Evolutionary conservation across 768 basidiomycete genomes (phyloP).

Genomic region (Agaricus sinodeliciosus): DNA sequence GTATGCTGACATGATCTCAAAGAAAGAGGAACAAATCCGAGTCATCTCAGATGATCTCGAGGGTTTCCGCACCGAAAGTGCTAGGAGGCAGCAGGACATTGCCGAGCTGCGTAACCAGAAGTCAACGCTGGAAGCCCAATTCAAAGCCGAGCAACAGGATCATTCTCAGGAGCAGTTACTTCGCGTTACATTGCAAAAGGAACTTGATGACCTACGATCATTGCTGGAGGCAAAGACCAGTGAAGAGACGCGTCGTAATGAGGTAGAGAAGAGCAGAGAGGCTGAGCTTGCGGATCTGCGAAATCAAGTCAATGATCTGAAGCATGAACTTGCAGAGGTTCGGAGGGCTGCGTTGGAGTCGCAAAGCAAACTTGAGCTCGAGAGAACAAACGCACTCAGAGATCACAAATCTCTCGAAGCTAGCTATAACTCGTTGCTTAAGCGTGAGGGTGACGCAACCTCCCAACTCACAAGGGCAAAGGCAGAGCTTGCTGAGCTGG

Average conservation of each 20-base stretch:
- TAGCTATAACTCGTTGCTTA: slow-evolving; percentile 59
- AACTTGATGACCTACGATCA: slow-evolving; percentile 82
- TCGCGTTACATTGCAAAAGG: slow-evolving; percentile 64
- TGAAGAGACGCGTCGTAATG: slow-evolving; percentile 77
- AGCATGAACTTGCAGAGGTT: slow-evolving; percentile 60
- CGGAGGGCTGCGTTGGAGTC: slow-evolving; percentile 55
- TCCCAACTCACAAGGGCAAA: slow-evolving; percentile 44
- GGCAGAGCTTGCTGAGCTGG: slow-evolving; percentile 44
- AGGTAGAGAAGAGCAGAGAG: slow-evolving; percentile 86
- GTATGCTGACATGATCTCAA: slow-evolving; percentile 66
- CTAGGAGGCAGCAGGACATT: slow-evolving; percentile 49
- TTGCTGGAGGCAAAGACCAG: slow-evolving; percentile 79
- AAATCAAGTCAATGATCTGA: slow-evolving; percentile 49
- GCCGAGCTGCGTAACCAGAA: slow-evolving; percentile 65
- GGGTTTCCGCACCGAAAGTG: slow-evolving; percentile 46
- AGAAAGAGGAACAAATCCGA: slow-evolving; percentile 68
- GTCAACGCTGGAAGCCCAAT: slow-evolving; percentile 56
- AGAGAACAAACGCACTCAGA: slow-evolving; percentile 57
- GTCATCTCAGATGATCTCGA: slow-evolving; percentile 49
- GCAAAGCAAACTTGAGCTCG: slow-evolving; percentile 70
- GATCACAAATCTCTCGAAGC: slow-evolving; percentile 56
- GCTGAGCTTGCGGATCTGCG: slow-evolving; percentile 74
- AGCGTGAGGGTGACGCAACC: slow-evolving; percentile 49
- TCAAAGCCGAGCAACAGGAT: slow-evolving; percentile 52
- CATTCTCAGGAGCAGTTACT: slow-evolving; percentile 35